Base-by-base conservation (phyloP, 2,329 filamentous ascomycete species). In the Orbilia quercus region DNA sequence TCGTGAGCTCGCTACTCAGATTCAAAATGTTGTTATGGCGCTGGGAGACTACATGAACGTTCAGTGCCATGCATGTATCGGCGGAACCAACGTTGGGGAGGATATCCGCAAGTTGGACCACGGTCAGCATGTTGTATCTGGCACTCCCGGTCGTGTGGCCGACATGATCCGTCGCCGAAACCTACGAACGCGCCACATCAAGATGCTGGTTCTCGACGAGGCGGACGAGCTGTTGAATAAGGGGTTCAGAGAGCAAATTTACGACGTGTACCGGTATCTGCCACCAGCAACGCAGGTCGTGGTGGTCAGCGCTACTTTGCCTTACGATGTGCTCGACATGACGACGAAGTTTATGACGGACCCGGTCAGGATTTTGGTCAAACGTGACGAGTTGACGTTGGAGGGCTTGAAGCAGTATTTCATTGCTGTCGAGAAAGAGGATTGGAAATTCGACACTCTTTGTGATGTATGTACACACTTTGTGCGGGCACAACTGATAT, bases 41-140 rank as follows among this genome's bases (percentile, higher is more conserved):
- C 87, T 99, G n/a, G 95, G 95, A 76, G 95, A 99, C 82, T 99
- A 97, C 85, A 98, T 99, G 95, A 97, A 97, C 80, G 92, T 99
- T 2, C 93, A 99, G 82, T 99, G 95, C 83, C 95, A 99, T 79
- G 94, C 95, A 71, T 99, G 95, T 82, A 98, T 99, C 79, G 95
- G 95, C 77, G 95, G 95, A 73, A 99, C 95, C 77, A 98, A 96
- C 80, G 93, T 99, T 38, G 92, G 95, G 78, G 95, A 98, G 81
- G 95, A 99, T 80, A 99, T 99, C 78, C 90, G 91, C 81, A 96
- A 96, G 83, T 91, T 99, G 75, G 92, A 98, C 81, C 95, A 98
- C 79, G 95, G 95, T 75, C 95, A 96, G 82, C 95, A 99, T 80
- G 94, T 99, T 74, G 95, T 99, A 36, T 96, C 93, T 11, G 95